Base-by-base conservation (phyloP, 179 eudicot species). In the Spinacia oleracea region DNA sequence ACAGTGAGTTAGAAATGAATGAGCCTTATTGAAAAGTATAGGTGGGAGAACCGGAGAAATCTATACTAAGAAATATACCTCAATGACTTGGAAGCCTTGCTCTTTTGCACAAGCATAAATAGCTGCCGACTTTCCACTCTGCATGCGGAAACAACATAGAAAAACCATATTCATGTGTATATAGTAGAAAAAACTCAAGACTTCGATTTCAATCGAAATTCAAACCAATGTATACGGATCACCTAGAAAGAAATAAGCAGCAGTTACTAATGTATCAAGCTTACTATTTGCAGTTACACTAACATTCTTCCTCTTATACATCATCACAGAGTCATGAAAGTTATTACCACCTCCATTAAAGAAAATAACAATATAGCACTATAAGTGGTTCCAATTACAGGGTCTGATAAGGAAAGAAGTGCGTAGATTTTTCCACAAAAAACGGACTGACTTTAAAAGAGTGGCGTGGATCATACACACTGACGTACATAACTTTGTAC, bases 111-210 rank as follows among this genome's bases (percentile, higher is more conserved):
- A 93, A 74, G 99, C 96, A 84, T 96, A 96, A 59, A 96, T 85
- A 76, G 99, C 97, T 25, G 99, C 99, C 73, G 99, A 91, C 85
- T 96, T 96, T 82, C 98, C 99, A 88, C 99, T 87, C 99, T 96
- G 90, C 89, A 75, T 35, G 58, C 50, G 23, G 42, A 74, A 46
- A 59, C 32, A 59, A 25, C 74, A 76, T 65, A 55, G 73, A 42
- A 48, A 25, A 73, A 48, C 25, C 42, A 63, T 35, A 21, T 27
- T 31, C 32, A 45, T 18, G 42, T 70, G 18, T 32, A 82, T 20
- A 34, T 71, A 60, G 55, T 67, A 70, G 40, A 74, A 23, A 18
- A 53, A 56, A 21, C 34, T 65, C 63, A 21, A 16, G 48, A 9
- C 62, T 56, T 21, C n/a, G 5, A 56, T 35, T 55, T 21, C 1